A percentile compares a stretch with the other conserved stretches of the same genome.
phyloP scores from a whole-genome alignment of 169 alveolate species.

The Eimeria maxima region DNA sequence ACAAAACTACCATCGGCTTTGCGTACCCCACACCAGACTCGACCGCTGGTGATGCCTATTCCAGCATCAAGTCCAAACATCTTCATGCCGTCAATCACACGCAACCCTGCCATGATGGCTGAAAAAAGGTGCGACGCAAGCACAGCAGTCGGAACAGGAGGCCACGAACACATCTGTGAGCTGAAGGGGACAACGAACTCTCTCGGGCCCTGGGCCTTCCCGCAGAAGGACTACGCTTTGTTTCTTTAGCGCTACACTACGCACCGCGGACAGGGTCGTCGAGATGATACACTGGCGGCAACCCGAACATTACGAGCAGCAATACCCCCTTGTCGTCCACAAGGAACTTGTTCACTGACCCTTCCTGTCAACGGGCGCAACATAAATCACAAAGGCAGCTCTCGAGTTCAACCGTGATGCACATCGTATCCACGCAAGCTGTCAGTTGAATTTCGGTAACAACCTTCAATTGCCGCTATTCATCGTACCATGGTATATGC shows the following conservation, averaged over 20 bases:
- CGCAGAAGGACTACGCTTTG: not conserved
- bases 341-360: conserved; percentile 91
- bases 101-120: conserved; percentile 87
- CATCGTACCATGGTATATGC: conserved; percentile 81
- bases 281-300: conserved; percentile 88
- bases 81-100: conserved; percentile 87
- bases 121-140: not conserved
- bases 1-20: not conserved
- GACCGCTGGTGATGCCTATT: conserved; percentile 89
- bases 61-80: conserved; percentile 86
- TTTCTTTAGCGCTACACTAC: not conserved
- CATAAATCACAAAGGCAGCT: not conserved
- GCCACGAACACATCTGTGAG: not conserved
- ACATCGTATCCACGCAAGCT: not conserved
- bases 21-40: conserved; percentile 91
- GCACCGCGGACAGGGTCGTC: conserved; percentile 88
- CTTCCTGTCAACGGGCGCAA: conserved; percentile 83
- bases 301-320: conserved; percentile 87
- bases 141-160: not conserved
- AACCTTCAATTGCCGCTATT: not conserved
- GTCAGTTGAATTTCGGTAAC: not conserved
- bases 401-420: not conserved
- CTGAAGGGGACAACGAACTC: not conserved
- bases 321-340: conserved; percentile 92
- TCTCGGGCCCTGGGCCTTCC: not conserved